Evolutionary conservation across 768 basidiomycete genomes (phyloP).

Genomic region (Mycena rebaudengoi): DNA sequence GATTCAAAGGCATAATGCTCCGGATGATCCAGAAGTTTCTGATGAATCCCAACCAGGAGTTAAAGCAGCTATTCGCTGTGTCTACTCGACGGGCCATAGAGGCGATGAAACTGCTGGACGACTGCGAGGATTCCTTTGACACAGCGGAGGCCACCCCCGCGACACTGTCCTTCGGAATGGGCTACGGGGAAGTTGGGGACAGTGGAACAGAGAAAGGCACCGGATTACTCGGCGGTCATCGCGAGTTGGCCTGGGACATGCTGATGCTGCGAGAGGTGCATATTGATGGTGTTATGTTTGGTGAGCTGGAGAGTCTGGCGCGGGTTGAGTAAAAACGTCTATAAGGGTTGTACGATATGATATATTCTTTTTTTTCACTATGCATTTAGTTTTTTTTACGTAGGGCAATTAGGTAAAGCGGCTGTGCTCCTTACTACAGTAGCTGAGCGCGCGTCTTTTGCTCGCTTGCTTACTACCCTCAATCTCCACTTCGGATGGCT

Average conservation of each 20-base stretch:
- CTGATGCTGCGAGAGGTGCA: conserved; percentile 73
- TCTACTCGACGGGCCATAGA: conserved; percentile 76
- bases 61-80: conserved; percentile 60
- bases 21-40: conserved; percentile 75
- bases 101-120: conserved; percentile 81
- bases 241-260: conserved; percentile 76
- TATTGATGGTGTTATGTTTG: conserved; percentile 73
- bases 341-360: too few species aligned
- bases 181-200: conserved; percentile 79
- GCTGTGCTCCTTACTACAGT: too few species aligned
- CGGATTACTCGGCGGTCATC: conserved; percentile 76
- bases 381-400: conserved; percentile 17
- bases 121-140: conserved; percentile 78
- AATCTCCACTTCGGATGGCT: conserved; percentile 41
- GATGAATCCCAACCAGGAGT: conserved; percentile 55
- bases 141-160: conserved; percentile 65
- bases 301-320: conserved; percentile 81
- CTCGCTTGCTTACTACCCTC: too few species aligned
- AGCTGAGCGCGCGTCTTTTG: too few species aligned
- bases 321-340: conserved; percentile 63
- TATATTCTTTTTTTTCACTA: conserved; percentile 31
- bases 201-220: conserved; percentile 73
- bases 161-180: conserved; percentile 84
- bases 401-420: too few species aligned
- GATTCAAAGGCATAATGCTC: conserved; percentile 75